Evolutionary conservation across 441 rosid genomes (phyloP).

Genomic region (Arabidopsis lyrata): DNA sequence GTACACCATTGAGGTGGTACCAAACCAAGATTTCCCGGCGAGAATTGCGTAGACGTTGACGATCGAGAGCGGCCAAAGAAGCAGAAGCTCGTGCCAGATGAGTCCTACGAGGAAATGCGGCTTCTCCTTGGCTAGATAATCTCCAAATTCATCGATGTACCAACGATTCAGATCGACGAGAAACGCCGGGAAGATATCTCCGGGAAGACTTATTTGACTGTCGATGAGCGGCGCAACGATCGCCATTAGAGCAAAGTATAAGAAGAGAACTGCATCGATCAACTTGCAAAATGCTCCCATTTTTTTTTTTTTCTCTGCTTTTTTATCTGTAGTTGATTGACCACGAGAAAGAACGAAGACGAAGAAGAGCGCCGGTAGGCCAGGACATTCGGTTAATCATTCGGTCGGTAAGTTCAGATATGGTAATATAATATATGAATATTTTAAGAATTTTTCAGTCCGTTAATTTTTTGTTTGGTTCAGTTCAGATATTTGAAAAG

Average conservation of each 20-base stretch:
- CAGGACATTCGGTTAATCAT: no score
- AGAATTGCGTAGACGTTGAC: conserved; percentile 60
- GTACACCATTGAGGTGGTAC: conserved; percentile 69
- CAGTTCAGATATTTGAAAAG: no score
- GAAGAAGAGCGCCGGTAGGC: neutral
- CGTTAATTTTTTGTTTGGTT: no score
- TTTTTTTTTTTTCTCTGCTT: neutral
- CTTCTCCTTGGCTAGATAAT: conserved; percentile 61
- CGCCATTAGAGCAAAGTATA: conserved; percentile 56
- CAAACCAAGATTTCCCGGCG: conserved; percentile 65
- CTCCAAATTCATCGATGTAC: conserved; percentile 54
- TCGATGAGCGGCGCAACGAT: conserved; percentile 61
- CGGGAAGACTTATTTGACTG: conserved; percentile 61
- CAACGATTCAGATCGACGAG: conserved; percentile 52
- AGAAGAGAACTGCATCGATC: conserved; percentile 60
- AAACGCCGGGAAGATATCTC: conserved; percentile 50
- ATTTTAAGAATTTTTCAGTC: no score
- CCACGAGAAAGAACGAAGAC: neutral
- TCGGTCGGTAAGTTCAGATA: no score
- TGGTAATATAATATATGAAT: no score
- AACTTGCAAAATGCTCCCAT: conserved; percentile 63
- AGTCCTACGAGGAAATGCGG: conserved; percentile 76
- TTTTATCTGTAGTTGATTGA: conserved; percentile 33
- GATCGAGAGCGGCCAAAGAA: conserved; percentile 80
- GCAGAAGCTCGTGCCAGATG: conserved; percentile 66